Percentiles rank a stretch among this genome's conserved stretches.
phyloP scores from a whole-genome alignment of 257 asterid species.

The Lycium ferocissimum region DNA sequence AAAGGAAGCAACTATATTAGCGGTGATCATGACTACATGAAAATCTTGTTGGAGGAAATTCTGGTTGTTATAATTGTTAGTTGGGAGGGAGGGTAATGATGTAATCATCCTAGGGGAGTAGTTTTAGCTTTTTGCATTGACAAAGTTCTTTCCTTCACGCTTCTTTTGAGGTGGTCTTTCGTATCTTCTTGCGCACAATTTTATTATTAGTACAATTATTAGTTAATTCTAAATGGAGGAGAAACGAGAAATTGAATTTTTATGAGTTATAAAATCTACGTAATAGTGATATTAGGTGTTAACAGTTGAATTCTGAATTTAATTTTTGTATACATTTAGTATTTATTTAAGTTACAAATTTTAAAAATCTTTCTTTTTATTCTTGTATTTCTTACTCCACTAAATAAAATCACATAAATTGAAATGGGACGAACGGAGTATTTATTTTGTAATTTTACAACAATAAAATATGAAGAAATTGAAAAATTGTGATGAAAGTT shows the following conservation, averaged over 20 bases:
- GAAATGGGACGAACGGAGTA: neutral
- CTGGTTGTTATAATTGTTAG: neutral
- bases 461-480: no score
- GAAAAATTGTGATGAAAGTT: neutral
- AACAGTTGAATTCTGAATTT: no score
- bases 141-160: neutral
- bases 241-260: no score
- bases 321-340: no score
- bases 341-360: no score
- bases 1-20: neutral
- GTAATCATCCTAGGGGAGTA: neutral
- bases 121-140: neutral
- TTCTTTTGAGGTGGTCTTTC: neutral
- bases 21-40: neutral
- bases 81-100: neutral
- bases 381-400: neutral
- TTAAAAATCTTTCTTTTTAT: no score
- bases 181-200: no score
- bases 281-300: no score
- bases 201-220: no score
- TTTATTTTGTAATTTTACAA: neutral
- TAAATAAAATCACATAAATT: neutral
- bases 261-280: no score
- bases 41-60: neutral
- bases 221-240: no score